These are phyloP conservation scores for Boehmeria nivea DNA, from an alignment of 306 rosid genomes.

Conservation along the genomic window DNA sequence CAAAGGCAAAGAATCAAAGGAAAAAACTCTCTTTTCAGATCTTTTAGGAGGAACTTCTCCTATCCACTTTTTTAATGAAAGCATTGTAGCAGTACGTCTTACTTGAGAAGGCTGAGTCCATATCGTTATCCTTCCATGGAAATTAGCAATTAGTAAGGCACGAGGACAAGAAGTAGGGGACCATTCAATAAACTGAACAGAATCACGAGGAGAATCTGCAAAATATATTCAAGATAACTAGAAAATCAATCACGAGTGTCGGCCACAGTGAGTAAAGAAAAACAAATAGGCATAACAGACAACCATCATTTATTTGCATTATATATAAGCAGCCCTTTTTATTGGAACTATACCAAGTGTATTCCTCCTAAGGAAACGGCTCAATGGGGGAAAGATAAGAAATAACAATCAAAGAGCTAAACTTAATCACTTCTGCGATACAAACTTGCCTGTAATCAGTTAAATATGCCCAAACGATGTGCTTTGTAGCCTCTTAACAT, in stretches of 20 bases:
- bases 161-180: slow-evolving; percentile 87
- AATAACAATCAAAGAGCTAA: no score
- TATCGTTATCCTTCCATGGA: slow-evolving; percentile 94
- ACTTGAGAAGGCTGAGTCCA: slow-evolving; percentile 98
- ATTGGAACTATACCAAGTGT: no score
- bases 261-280: no score
- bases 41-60: background rate
- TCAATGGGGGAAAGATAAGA: no score
- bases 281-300: background rate
- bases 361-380: no score
- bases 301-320: no score
- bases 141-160: slow-evolving; percentile 81
- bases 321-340: no score
- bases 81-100: slow-evolving; percentile 22
- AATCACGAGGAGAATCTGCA: slow-evolving; percentile 99
- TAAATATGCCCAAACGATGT: no score
- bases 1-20: background rate
- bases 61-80: slow-evolving; percentile 4
- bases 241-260: background rate
- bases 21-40: slow-evolving; percentile 11
- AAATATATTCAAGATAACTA: slow-evolving; percentile 7
- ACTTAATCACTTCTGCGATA: no score
- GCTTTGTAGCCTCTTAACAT: no score
- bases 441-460: no score
- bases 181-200: slow-evolving; percentile 99